A percentile compares a stretch with the other conserved stretches of the same genome.
These are phyloP conservation scores for Colletotrichum liriopes DNA, from an alignment of 2,329 filamentous ascomycete species.

Conservation along the genomic window DNA sequence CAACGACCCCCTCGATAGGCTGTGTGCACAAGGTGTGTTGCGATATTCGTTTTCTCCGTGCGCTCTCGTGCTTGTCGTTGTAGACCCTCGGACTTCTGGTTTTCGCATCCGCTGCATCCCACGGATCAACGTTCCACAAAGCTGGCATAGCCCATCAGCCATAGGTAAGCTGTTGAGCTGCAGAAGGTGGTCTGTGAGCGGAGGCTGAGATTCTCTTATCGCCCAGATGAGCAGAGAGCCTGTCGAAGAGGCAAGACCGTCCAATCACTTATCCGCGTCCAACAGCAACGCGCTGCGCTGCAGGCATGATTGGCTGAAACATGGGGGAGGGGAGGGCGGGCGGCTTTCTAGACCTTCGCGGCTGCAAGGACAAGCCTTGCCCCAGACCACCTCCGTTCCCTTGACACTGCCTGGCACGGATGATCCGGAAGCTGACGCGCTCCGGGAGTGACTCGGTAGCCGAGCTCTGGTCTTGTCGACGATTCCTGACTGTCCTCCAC, in stretches of 20 bases:
- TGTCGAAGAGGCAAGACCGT: background rate
- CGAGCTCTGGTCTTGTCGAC: constrained; percentile 22
- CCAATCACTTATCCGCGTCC: constrained; percentile 6
- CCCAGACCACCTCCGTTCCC: background rate
- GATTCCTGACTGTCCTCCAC: constrained; percentile 22
- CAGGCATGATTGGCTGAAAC: constrained; percentile 20
- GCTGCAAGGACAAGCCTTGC: constrained; percentile 33
- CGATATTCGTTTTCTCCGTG: background rate
- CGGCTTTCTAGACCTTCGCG: constrained; percentile 8
- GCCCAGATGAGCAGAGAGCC: background rate
- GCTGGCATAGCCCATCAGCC: too few species aligned
- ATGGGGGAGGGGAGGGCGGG: background rate
- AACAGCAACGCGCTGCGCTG: constrained; percentile 6
- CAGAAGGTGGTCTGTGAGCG: background rate
- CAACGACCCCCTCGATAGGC: background rate
- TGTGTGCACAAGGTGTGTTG: background rate
- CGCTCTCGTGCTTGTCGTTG: background rate
- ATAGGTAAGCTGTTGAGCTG: constrained; percentile 17
- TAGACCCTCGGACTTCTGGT: background rate
- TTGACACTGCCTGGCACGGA: constrained; percentile 31
- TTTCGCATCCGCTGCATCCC: background rate
- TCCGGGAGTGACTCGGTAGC: constrained; percentile 37
- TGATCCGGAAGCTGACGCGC: constrained; percentile 42
- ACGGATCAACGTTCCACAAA: background rate
- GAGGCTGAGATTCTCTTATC: background rate